Percentiles rank a stretch among this genome's conserved stretches.
phyloP scores from a whole-genome alignment of 192 early-diverging fungal species.

The Rhizoclosmatium globosum region DNA sequence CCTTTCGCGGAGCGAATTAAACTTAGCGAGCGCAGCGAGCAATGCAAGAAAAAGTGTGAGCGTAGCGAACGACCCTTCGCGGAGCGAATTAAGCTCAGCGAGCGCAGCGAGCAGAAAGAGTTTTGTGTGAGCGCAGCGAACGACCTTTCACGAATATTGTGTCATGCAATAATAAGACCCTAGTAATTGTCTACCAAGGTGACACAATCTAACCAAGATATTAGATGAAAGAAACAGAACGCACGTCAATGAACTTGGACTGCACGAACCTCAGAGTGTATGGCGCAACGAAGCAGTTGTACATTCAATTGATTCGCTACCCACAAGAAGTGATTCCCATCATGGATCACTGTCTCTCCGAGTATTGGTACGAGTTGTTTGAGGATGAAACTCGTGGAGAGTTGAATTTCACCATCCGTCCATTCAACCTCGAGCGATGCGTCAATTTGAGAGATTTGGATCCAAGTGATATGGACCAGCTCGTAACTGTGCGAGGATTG shows the following conservation, averaged over 20 bases:
- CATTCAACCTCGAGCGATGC: conserved; percentile 80
- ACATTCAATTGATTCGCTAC: conserved; percentile 88
- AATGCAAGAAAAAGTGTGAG: too few relatives aligned
- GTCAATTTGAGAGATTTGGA: conserved; percentile 95
- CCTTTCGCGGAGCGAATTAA: too few relatives aligned
- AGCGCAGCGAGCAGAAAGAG: too few relatives aligned
- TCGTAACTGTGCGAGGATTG: conserved; percentile 94
- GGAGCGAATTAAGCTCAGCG: too few relatives aligned
- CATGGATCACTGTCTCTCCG: conserved; percentile 87
- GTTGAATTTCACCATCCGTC: conserved; percentile 74
- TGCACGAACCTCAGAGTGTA: conserved; percentile 83
- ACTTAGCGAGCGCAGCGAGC: too few relatives aligned
- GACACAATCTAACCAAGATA: not conserved
- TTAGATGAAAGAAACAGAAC: conserved; percentile 73
- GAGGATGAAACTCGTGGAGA: conserved; percentile 62
- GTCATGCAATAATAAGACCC: too few relatives aligned
- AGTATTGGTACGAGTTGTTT: conserved; percentile 74
- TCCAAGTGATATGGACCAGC: conserved; percentile 94
- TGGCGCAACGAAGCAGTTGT: conserved; percentile 71
- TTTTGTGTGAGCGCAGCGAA: too few relatives aligned
- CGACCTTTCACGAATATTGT: too few relatives aligned
- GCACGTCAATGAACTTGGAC: conserved; percentile 87
- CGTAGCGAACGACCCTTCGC: too few relatives aligned
- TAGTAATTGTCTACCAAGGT: too few relatives aligned
- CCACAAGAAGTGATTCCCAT: conserved; percentile 96